Conservation (phyloP, 2,329 filamentous ascomycete species). For the Sporothrix curviconia region DNA sequence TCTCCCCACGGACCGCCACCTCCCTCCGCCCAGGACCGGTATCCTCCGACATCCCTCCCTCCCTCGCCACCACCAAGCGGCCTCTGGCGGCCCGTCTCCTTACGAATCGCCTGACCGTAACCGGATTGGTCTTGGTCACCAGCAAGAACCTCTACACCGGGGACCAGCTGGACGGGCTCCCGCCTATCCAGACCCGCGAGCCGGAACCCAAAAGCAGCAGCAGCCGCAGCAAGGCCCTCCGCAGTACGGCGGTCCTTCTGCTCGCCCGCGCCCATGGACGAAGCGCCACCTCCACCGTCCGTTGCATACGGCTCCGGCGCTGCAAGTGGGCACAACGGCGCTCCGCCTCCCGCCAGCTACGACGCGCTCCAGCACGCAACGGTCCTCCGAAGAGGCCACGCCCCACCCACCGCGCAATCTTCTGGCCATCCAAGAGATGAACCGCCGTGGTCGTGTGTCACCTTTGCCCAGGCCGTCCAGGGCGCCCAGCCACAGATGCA, state of each 20-base stretch:
- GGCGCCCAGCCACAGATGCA: constrained; percentile 77
- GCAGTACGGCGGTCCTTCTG: constrained; percentile 21
- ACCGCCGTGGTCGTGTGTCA: constrained; percentile 75
- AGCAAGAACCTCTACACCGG: constrained; percentile 9
- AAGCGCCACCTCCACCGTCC: constrained; percentile 43
- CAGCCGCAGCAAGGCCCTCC: constrained; percentile 22
- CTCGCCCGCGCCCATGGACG: constrained; percentile 39
- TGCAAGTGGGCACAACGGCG: not conserved
- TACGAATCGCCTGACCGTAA: constrained; percentile 49
- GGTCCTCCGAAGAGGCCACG: constrained; percentile 46
- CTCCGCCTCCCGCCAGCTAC: constrained; percentile 21
- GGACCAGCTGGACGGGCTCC: constrained; percentile 28
- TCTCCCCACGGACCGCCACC: constrained; percentile 29
- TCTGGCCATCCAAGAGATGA: constrained; percentile 73
- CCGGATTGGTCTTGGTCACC: constrained; percentile 31
- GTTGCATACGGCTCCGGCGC: constrained; percentile 41
- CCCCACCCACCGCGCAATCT: constrained; percentile 59
- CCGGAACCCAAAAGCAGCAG: constrained; percentile 29
- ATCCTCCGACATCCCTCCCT: constrained; percentile 26
- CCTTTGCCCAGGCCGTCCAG: constrained; percentile 91
- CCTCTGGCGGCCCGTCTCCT: constrained; percentile 25
- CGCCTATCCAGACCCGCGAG: constrained; percentile 27
- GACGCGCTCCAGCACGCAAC: constrained; percentile 35
- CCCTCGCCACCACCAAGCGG: constrained; percentile 28
- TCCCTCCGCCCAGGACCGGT: constrained; percentile 35